These are phyloP conservation scores for Pleurozium schreberi DNA, from an alignment of 225 moss, liverwort and hornwort genomes.

Conservation along the genomic window DNA sequence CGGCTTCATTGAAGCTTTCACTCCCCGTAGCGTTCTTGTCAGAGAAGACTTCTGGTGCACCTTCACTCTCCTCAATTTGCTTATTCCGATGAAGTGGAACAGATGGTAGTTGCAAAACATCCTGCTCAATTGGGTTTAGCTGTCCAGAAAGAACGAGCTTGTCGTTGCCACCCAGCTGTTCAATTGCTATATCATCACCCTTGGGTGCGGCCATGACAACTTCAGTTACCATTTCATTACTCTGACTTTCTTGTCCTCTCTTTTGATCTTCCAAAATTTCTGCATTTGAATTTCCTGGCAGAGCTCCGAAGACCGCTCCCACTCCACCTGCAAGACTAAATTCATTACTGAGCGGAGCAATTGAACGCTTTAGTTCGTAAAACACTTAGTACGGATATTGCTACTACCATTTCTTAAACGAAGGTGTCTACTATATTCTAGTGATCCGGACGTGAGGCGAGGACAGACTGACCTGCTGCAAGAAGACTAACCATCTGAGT, in stretches of 20 bases:
- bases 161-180: background rate
- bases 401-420: background rate
- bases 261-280: slow-evolving; percentile 32
- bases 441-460: background rate
- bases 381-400: background rate
- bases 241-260: slow-evolving; percentile 19
- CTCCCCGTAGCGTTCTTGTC: background rate
- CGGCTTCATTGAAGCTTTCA: background rate
- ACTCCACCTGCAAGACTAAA: slow-evolving; percentile 65
- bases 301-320: slow-evolving; percentile 67
- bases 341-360: background rate
- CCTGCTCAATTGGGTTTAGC: background rate
- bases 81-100: background rate
- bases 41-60: background rate
- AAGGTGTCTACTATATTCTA: background rate
- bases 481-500: slow-evolving; percentile 97
- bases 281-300: slow-evolving; percentile 33
- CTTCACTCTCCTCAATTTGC: background rate
- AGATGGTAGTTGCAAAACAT: background rate
- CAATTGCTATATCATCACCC: background rate
- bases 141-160: slow-evolving; percentile 1
- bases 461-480: slow-evolving; percentile 60
- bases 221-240: background rate
- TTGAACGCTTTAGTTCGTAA: background rate
- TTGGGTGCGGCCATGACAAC: background rate